Percentiles rank a stretch among this genome's conserved stretches.
Conservation (phyloP, 2,329 filamentous ascomycete genomes). For the Alternaria panax region DNA sequence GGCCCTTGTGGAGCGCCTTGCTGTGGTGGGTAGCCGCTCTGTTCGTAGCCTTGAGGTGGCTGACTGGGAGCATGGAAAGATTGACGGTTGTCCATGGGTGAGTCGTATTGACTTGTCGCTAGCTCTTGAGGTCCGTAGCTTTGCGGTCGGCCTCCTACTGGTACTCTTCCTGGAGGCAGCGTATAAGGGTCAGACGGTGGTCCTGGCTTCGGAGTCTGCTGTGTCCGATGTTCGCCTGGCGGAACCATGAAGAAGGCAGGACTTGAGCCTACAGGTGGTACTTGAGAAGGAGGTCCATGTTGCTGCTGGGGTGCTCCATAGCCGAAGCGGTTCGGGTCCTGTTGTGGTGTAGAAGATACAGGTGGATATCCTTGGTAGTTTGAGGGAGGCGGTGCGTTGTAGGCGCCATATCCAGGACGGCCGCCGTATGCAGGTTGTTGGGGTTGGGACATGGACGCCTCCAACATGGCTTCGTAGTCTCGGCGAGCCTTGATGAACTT, state of each 20-base stretch:
- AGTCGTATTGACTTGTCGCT: slow-evolving; percentile 56
- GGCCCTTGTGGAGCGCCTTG: slow-evolving; percentile 24
- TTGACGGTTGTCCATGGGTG: slow-evolving; percentile 55
- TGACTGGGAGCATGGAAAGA: slow-evolving; percentile 43
- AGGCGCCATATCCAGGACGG: slow-evolving; percentile 54
- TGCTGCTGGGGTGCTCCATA: slow-evolving; percentile 45
- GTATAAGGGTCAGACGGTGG: slow-evolving; percentile 48
- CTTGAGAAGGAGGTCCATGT: slow-evolving; percentile 48
- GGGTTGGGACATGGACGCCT: slow-evolving; percentile 96
- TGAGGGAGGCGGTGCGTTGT: slow-evolving; percentile 43
- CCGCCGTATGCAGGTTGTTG: slow-evolving; percentile 79
- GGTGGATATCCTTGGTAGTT: slow-evolving; percentile 46
- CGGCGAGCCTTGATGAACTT: slow-evolving; percentile 99
- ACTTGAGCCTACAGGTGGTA: slow-evolving; percentile 47
- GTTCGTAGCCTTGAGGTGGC: slow-evolving; percentile 36
- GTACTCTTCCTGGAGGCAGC: slow-evolving; percentile 47
- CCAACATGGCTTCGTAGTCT: slow-evolving; percentile 94
- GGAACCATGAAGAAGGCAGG: slow-evolving; percentile 52
- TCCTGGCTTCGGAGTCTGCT: slow-evolving; percentile 41
- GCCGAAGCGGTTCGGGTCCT: slow-evolving; percentile 39
- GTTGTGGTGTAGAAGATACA: slow-evolving; percentile 43
- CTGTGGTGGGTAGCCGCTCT: slow-evolving; percentile 37
- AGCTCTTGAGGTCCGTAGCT: slow-evolving; percentile 57
- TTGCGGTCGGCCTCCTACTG: slow-evolving; percentile 44
- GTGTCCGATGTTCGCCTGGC: slow-evolving; percentile 39